A percentile compares a stretch with the other conserved stretches of the same genome.
Conservation (phyloP, 352 stramenopile genomes). For the Pythium pyrilobum region DNA sequence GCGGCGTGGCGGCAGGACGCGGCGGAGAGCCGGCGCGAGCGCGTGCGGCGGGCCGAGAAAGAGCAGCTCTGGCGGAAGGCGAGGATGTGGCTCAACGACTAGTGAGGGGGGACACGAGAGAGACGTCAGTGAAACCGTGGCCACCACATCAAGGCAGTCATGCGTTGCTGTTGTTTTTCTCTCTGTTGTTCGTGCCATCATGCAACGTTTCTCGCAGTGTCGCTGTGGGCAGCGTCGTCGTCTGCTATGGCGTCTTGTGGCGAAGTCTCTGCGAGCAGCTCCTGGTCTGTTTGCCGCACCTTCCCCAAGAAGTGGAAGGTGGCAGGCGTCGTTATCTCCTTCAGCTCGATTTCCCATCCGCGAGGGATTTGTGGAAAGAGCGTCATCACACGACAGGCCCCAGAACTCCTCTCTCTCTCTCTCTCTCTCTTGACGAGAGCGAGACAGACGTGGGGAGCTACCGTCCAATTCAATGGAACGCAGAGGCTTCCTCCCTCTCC, state of each 20-base stretch:
- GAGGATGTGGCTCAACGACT: slow-evolving; percentile 53
- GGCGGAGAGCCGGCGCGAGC: slow-evolving; percentile 21
- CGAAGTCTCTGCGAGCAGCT: slow-evolving; percentile 4
- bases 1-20: slow-evolving; percentile 26
- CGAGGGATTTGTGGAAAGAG: slow-evolving; percentile 70
- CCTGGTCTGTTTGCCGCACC: not conserved
- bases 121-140: too few species aligned
- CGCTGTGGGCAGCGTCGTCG: not conserved
- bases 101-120: not conserved
- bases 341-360: slow-evolving; percentile 72
- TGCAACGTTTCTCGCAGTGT: too few species aligned
- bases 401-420: slow-evolving; percentile 8
- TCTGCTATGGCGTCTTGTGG: not conserved
- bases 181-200: too few species aligned
- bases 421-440: not conserved
- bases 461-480: not conserved
- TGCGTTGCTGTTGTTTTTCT: not conserved
- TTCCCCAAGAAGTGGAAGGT: not conserved
- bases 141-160: too few species aligned
- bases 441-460: not conserved
- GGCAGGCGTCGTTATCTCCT: slow-evolving; percentile 29
- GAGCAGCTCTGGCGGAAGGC: slow-evolving; percentile 57
- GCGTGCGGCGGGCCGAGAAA: slow-evolving; percentile 40
- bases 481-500: slow-evolving; percentile 17
- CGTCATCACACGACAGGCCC: slow-evolving; percentile 59